phyloP scores from a whole-genome alignment of 2,329 filamentous ascomycete genomes.

The Aspergillus pseudonomiae region DNA sequence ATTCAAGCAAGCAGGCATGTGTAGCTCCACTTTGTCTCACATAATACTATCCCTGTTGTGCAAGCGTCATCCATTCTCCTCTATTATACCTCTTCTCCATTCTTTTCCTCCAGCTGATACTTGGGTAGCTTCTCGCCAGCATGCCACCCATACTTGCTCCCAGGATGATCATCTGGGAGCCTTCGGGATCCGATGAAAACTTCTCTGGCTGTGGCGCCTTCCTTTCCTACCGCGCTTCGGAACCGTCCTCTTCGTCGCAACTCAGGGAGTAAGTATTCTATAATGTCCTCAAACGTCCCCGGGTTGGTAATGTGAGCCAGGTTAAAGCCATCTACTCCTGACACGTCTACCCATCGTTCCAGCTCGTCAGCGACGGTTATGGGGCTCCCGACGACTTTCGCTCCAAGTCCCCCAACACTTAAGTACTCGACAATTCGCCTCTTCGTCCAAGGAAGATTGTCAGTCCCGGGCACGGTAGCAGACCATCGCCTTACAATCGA shows the following conservation, averaged over 20 bases:
- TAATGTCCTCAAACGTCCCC: conserved; percentile 29
- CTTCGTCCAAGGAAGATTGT: conserved; percentile 31
- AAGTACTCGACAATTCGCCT: conserved; percentile 26
- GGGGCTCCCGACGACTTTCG: conserved; percentile 2
- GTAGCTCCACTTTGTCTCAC: neutral
- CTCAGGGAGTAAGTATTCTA: conserved; percentile 25
- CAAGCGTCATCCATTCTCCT: neutral
- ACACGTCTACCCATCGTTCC: conserved; percentile 26
- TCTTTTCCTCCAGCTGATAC: neutral
- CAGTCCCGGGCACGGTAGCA: neutral
- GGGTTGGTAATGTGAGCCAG: conserved; percentile 24
- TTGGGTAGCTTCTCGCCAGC: neutral
- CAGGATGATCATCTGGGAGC: conserved; percentile 8
- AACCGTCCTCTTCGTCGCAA: conserved; percentile 28
- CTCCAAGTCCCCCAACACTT: conserved; percentile 16
- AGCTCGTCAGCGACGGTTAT: conserved; percentile 28
- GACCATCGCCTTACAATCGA: neutral
- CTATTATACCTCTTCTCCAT: neutral
- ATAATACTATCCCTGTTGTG: neutral
- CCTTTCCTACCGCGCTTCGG: neutral
- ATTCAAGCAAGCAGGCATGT: no score
- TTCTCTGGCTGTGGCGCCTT: conserved; percentile 2
- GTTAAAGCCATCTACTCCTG: conserved; percentile 30
- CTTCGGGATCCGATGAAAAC: conserved; percentile 4
- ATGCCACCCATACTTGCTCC: conserved; percentile 2